Conservation (phyloP, 140 eudicot species). For the Cichorium intybus region DNA sequence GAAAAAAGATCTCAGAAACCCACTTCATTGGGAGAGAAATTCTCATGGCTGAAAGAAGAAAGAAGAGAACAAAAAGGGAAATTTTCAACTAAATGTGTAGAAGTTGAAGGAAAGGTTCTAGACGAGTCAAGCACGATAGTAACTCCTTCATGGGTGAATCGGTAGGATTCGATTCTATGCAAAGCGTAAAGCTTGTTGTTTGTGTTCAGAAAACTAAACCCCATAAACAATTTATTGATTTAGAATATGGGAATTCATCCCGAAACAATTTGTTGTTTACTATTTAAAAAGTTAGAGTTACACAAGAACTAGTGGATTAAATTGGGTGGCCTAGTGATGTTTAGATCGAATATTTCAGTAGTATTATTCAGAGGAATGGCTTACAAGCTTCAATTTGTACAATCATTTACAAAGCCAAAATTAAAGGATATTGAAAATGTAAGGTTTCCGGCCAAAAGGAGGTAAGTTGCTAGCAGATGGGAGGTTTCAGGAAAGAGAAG, state of each 20-base stretch:
- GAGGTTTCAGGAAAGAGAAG: too few species aligned
- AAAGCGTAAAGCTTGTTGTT: conserved; percentile 45
- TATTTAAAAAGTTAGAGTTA: conserved; percentile 78
- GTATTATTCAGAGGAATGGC: conserved; percentile 82
- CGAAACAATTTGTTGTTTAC: conserved; percentile 15
- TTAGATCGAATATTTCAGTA: conserved; percentile 83
- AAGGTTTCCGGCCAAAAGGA: too few species aligned
- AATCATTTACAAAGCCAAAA: conserved; percentile 43
- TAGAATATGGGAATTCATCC: conserved; percentile 26
- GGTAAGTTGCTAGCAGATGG: too few species aligned
- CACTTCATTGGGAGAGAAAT: conserved; percentile 40
- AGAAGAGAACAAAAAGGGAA: background rate
- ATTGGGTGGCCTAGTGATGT: conserved; percentile 88
- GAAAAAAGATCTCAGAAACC: conserved; percentile 73
- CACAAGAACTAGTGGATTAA: conserved; percentile 67
- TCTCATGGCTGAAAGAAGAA: conserved; percentile 67
- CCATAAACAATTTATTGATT: conserved; percentile 25
- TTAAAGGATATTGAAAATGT: conserved; percentile 23
- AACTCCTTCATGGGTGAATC: conserved; percentile 37
- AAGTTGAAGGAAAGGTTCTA: conserved; percentile 13
- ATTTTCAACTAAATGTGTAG: conserved; percentile 3
- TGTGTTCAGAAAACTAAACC: conserved; percentile 58
- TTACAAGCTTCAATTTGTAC: conserved; percentile 79
- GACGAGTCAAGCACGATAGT: conserved; percentile 28
- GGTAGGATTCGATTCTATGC: conserved; percentile 18